These are phyloP conservation scores for Entophlyctis luteolus DNA, from an alignment of 192 early-diverging fungal genomes.

Conservation along the genomic window DNA sequence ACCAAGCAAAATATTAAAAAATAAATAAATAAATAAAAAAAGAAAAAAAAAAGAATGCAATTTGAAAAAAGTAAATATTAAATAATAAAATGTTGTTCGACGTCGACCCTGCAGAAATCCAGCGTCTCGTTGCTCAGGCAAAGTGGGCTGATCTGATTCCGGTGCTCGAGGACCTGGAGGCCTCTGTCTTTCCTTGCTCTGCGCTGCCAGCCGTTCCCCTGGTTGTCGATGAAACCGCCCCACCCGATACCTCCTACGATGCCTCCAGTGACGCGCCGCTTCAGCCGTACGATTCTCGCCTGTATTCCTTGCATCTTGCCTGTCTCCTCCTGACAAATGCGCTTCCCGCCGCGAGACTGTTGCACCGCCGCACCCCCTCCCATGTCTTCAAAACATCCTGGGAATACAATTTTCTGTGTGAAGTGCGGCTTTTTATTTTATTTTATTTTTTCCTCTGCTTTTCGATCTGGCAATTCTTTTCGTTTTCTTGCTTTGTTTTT, in stretches of 20 bases:
- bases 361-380: neutral
- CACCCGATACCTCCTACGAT: neutral
- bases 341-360: neutral
- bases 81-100: neutral
- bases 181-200: neutral
- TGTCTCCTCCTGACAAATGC: neutral
- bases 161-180: neutral
- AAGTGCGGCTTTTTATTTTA: neutral
- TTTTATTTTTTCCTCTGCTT: too few relatives aligned
- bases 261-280: neutral
- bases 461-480: too few relatives aligned
- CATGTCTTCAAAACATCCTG: neutral
- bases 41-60: too few relatives aligned
- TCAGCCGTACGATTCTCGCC: neutral
- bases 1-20: too few relatives aligned
- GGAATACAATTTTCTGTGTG: neutral
- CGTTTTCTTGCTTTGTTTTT: too few relatives aligned
- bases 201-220: neutral
- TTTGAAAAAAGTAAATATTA: too few relatives aligned
- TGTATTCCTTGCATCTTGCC: constrained; percentile 9
- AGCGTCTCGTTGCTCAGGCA: neutral
- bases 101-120: neutral
- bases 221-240: neutral
- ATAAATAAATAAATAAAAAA: too few relatives aligned
- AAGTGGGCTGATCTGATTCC: neutral